Evolutionary conservation across 2,329 filamentous ascomycete species (phyloP), one percentile per base, ranked within the genome.

Genomic region (Ophiostoma piceae): DNA sequence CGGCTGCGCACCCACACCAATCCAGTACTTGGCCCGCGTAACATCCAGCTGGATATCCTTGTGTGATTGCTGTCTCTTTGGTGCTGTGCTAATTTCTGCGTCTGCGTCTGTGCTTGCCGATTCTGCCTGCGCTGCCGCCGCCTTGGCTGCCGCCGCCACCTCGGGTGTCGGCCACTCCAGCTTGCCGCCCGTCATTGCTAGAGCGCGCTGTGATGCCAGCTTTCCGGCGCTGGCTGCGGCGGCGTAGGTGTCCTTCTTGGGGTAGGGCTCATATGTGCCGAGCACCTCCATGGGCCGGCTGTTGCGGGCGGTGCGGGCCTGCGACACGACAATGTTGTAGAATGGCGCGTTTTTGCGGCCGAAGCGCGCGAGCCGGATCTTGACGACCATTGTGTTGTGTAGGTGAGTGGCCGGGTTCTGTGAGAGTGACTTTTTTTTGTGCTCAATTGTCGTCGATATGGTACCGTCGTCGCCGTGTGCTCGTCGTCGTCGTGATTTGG

Each of bases 281-380:
- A 99, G 89, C 72, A 99, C 95, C 83, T 99, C 95, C 79, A 99
- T 87, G 6, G 95, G 95, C 76, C 90, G 91, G 75, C 88, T 91
- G 81, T 94, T 92, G 75, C 93, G 88, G 51, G 95, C 94, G 60
- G 93, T 92, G 16, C 60, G 65, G 5, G 94, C 94, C 77, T 98
- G 94, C 19, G 93, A 87, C 74, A 99, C 92, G 74, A 98, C 92
- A 73, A 99, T 97, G 82, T 99, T 99, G 85, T 97, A 99, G 76
- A 97, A 90, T 2, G 95, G 94, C n/a, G 87, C 79, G 78, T 96
- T 94, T 74, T 87, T 88, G 79, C 90, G 92, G 78, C 94, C 93
- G 79, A 98, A 97, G 79, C 95, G 94, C 75, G 95, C 92, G 75
- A 99, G 88, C 71, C 95, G 90, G 79, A 99, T 95, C 79, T 91